Conservation (phyloP, 2,329 filamentous ascomycete species). For the Fusarium sambucinum region DNA sequence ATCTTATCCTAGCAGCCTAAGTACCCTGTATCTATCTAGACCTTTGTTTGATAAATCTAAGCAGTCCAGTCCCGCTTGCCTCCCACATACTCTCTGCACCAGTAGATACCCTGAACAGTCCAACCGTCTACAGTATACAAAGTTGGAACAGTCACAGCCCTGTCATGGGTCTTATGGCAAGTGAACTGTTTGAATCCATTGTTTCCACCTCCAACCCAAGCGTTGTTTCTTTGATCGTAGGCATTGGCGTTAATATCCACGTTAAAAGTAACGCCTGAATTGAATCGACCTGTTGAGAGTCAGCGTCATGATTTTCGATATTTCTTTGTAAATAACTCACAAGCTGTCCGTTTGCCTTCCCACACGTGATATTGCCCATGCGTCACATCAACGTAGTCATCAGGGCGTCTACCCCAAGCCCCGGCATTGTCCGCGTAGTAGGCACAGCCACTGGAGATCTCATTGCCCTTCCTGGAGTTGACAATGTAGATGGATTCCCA, state of each 20-base stretch:
- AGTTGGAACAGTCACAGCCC: neutral
- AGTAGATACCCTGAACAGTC: neutral
- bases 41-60: no score
- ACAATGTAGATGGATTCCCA: neutral
- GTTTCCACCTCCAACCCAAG: neutral
- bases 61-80: neutral
- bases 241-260: neutral
- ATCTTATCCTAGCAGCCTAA: no score
- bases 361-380: neutral
- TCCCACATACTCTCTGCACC: neutral
- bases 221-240: neutral
- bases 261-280: neutral
- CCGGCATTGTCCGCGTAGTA: neutral
- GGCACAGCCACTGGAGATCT: neutral
- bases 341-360: conserved; percentile 2
- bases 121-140: neutral
- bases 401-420: neutral
- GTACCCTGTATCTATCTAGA: no score
- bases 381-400: neutral
- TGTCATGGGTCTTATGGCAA: neutral
- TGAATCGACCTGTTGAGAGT: no score
- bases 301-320: no score
- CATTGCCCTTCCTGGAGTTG: conserved; percentile 1
- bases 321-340: no score
- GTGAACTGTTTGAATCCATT: neutral